A percentile compares a stretch with the other conserved stretches of the same genome.
phyloP scores from a whole-genome alignment of 2,329 filamentous ascomycete genomes.

The Aspergillus latus region DNA sequence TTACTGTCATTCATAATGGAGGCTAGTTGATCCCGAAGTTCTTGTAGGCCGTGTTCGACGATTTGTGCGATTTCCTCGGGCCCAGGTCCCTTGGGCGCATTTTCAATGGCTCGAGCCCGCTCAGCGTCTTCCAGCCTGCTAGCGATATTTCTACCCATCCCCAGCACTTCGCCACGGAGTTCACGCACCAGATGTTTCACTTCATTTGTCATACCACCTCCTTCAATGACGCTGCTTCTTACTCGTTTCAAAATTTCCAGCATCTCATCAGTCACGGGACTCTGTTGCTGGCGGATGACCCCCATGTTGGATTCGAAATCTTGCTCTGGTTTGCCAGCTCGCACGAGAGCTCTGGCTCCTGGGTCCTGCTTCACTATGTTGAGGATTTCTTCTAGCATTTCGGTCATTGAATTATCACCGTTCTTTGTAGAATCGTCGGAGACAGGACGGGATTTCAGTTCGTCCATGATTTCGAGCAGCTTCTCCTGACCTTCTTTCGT shows the following conservation, averaged over 20 bases:
- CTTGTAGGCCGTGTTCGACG: conserved; percentile 74
- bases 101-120: conserved; percentile 45
- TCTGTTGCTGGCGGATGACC: conserved; percentile 43
- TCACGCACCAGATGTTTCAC: conserved; percentile 89
- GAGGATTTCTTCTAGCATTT: conserved; percentile 74
- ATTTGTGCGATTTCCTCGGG: conserved; percentile 73
- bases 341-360: conserved; percentile 54
- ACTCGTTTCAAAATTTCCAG: conserved; percentile 79
- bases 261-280: conserved; percentile 69
- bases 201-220: conserved; percentile 84
- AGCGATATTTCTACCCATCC: conserved; percentile 89
- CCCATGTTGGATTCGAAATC: conserved; percentile 26
- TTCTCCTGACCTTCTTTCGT: conserved; percentile 95
- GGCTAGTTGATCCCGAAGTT: conserved; percentile 83
- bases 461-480: conserved; percentile 66
- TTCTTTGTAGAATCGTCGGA: conserved; percentile 46
- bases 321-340: conserved; percentile 29
- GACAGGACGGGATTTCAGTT: conserved; percentile 48
- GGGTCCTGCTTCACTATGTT: conserved; percentile 61
- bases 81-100: conserved; percentile 51
- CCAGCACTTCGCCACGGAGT: conserved; percentile 84
- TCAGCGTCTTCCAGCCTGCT: conserved; percentile 69
- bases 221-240: conserved; percentile 86
- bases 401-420: conserved; percentile 54
- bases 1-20: conserved; percentile 73